phyloP scores from a whole-genome alignment of 495 filamentous ascomycete species.

The Ramalina intermedia region DNA sequence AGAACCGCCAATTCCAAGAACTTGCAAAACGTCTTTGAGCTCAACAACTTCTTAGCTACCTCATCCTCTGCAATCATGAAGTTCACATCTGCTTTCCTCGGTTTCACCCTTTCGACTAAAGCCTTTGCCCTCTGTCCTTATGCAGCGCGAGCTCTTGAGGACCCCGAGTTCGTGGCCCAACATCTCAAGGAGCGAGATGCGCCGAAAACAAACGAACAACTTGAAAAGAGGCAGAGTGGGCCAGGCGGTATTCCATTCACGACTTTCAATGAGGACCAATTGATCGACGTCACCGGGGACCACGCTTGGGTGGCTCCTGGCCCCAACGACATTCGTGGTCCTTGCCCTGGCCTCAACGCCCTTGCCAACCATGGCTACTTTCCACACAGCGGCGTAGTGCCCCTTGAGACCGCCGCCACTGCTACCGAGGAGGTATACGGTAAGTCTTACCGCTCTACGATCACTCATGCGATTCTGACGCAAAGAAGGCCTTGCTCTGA shows the following conservation, averaged over 20 bases:
- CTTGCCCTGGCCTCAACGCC: slow-evolving; percentile 36
- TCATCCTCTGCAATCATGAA: not conserved
- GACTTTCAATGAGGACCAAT: slow-evolving; percentile 13
- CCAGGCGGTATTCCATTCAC: slow-evolving; percentile 5
- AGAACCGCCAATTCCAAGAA: not conserved
- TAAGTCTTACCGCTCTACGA: slow-evolving; percentile 12
- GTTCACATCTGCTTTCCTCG: not conserved
- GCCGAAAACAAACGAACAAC: not conserved
- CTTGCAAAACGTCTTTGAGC: not conserved
- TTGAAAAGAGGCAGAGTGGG: slow-evolving; percentile 5
- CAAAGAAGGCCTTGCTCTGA: slow-evolving; percentile 2
- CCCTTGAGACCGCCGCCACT: not conserved
- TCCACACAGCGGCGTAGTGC: slow-evolving; percentile 27
- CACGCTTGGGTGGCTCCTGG: slow-evolving; percentile 17
- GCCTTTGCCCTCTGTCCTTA: slow-evolving; percentile 3
- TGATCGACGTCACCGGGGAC: slow-evolving; percentile 13
- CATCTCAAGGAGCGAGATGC: not conserved
- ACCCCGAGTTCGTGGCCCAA: not conserved
- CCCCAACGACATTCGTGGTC: slow-evolving; percentile 22
- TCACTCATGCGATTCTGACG: not conserved
- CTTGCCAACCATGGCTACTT: slow-evolving; percentile 40
- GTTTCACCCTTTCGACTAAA: not conserved
- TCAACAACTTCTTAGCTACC: not conserved
- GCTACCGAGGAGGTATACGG: slow-evolving; percentile 11
- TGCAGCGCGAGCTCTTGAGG: slow-evolving; percentile 3